Base-by-base conservation (phyloP, 805 yeast species). In the Yamadazyma paraphyllophila region DNA sequence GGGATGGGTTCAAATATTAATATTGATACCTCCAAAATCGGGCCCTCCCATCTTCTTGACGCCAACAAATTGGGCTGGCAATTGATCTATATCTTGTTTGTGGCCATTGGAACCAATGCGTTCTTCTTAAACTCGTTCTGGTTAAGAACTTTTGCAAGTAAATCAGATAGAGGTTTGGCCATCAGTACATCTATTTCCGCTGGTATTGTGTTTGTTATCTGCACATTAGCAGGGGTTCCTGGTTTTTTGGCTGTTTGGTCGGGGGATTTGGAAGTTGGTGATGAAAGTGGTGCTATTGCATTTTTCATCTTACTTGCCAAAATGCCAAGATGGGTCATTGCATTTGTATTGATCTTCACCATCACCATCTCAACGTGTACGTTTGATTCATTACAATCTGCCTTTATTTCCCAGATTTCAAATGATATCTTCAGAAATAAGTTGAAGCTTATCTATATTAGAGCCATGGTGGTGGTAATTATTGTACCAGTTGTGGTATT, bases 211-310 rank as follows among this genome's bases (percentile, higher is more conserved):
- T 78, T 85, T 46, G 69, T 74, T 11, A 73, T 89, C 47, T 80
- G 84, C 49, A 78, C 86, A 0, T 72, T 89, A 39, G 81, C 85
- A 36, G 98, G 97, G 15, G 71, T 82, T 41, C 79, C 96, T 2
- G 97, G 97, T 9, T 75, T 91, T 51, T 62, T 90, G 40, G 96
- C 96, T 2, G 96, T 88, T 14, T 91, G 97, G 97, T 80, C 91
- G 0, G 92, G 92, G 1, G 79, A 78, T 53, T 61, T 82, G 47
- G 65, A 71, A 7, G 76, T 78, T 20, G 65, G 62, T 36, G 83
- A 78, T 55, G 78, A 66, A 3, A 72, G 77, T 32, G 86, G 94
- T 1, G 73, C 74, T 37, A 78, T 81, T 51, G 86, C 94, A 0
- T 85, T 91, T 54, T 91, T 80, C 69, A 69, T 85, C 50, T 71